A percentile compares a stretch with the other conserved stretches of the same genome.
These are phyloP conservation scores for Phytopythium sindhum DNA, from an alignment of 352 stramenopile species.

Conservation along the genomic window DNA sequence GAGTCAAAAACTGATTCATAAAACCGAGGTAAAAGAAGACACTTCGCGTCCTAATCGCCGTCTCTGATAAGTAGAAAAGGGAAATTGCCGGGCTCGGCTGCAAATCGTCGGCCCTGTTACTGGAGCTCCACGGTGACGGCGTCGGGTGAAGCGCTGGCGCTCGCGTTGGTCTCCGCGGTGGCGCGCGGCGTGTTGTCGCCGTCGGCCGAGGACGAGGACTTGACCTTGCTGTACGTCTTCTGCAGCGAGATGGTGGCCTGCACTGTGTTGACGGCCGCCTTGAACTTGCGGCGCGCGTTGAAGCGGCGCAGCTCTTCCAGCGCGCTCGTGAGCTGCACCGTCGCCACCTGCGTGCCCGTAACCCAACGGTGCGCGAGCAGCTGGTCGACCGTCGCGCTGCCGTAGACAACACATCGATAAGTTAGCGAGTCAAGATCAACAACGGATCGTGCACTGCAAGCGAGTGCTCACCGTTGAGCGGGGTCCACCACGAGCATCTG, in stretches of 20 bases:
- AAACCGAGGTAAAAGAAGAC: slow-evolving; percentile 3
- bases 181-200: slow-evolving; percentile 15
- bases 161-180: not conserved
- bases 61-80: not conserved
- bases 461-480: slow-evolving; percentile 57
- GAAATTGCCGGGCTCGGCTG: not conserved
- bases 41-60: not conserved
- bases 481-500: slow-evolving; percentile 91
- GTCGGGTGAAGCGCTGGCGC: not conserved
- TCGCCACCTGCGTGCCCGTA: slow-evolving; percentile 71
- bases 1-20: slow-evolving; percentile 3
- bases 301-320: slow-evolving; percentile 91
- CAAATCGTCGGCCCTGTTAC: not conserved
- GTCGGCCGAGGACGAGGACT: slow-evolving; percentile 29
- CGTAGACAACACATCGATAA: slow-evolving; percentile 9
- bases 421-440: slow-evolving; percentile 4
- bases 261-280: slow-evolving; percentile 89
- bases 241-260: slow-evolving; percentile 66
- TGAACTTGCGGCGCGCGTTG: slow-evolving; percentile 95
- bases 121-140: slow-evolving; percentile 6
- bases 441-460: not conserved
- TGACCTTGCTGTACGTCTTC: slow-evolving; percentile 72
- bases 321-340: slow-evolving; percentile 90
- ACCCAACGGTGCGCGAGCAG: slow-evolving; percentile 92
- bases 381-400: slow-evolving; percentile 74